These are phyloP conservation scores for Centella asiatica DNA, from an alignment of 129 eudicot species.

Conservation along the genomic window DNA sequence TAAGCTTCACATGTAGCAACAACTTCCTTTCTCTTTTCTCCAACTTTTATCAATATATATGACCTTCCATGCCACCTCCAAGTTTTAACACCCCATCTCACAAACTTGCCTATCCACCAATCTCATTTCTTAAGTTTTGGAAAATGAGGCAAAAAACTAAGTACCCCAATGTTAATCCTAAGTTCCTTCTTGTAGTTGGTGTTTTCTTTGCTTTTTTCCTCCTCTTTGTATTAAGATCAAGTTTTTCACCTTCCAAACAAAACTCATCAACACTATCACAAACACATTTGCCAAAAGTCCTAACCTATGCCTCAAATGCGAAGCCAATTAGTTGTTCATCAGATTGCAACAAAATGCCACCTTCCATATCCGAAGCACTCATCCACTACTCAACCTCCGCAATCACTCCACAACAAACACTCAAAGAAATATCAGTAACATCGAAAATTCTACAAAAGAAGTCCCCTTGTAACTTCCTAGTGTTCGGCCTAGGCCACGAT, in stretches of 20 bases:
- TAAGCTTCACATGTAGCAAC: constrained; percentile 6
- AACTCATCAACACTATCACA: constrained; percentile 23
- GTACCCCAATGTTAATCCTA: constrained; percentile 41
- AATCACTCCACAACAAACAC: constrained; percentile 96
- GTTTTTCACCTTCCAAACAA: constrained; percentile 35
- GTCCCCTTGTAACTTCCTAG: constrained; percentile 88
- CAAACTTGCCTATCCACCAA: background rate
- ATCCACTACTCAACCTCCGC: constrained; percentile 87
- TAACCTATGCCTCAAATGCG: constrained; percentile 13
- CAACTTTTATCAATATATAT: constrained; percentile 3
- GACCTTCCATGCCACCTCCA: background rate
- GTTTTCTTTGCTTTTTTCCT: constrained; percentile 43
- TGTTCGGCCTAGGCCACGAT: constrained; percentile 91
- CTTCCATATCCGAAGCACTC: constrained; percentile 61
- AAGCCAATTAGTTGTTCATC: constrained; percentile 34
- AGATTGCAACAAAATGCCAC: constrained; percentile 70
- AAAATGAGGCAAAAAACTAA: constrained; percentile 72
- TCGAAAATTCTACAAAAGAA: constrained; percentile 54
- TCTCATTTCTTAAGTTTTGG: background rate
- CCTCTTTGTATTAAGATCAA: constrained; percentile 58
- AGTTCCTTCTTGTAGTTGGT: constrained; percentile 38
- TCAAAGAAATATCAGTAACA: constrained; percentile 63
- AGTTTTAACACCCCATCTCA: background rate
- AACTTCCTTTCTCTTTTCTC: background rate
- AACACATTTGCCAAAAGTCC: constrained; percentile 25